These are phyloP conservation scores for Colletotrichum zoysiae DNA, from an alignment of 2,329 filamentous ascomycete genomes.

Conservation along the genomic window DNA sequence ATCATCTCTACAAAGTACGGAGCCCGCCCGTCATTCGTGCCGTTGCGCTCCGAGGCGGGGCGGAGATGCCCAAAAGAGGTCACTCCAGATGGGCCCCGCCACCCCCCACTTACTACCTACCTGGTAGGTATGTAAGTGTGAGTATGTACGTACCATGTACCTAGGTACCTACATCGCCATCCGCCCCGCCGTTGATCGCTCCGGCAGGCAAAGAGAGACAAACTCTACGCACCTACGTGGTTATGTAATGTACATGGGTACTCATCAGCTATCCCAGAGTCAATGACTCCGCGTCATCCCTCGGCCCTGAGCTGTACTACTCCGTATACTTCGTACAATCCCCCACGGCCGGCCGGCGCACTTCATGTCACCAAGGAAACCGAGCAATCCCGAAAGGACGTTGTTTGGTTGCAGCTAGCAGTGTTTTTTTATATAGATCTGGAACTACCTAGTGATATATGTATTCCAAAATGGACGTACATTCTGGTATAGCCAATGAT, in stretches of 20 bases:
- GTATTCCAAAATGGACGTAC: conserved; percentile 26
- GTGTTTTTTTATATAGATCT: conserved; percentile 7
- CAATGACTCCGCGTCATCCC: not conserved
- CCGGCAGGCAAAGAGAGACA: conserved; percentile 25
- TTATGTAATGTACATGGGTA: too few species aligned
- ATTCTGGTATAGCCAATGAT: conserved; percentile 14
- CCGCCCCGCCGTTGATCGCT: conserved; percentile 14
- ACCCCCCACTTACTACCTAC: too few species aligned
- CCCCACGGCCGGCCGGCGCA: not conserved
- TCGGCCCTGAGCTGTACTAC: not conserved
- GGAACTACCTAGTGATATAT: conserved; percentile 23
- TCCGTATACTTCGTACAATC: not conserved
- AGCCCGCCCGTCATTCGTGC: not conserved
- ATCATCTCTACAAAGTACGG: conserved; percentile 13
- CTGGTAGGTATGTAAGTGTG: too few species aligned
- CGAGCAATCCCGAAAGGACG: not conserved
- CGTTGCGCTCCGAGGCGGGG: conserved; percentile 26
- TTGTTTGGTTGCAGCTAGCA: conserved; percentile 24
- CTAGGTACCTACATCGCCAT: too few species aligned
- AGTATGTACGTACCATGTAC: too few species aligned
- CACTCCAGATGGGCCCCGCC: not conserved
- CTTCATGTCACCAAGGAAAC: not conserved
- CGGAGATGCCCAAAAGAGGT: conserved; percentile 42
- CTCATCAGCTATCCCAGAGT: not conserved
- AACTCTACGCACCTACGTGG: too few species aligned